Evolutionary conservation across 257 asterid genomes (phyloP).

Genomic region (Apocynum venetum): DNA sequence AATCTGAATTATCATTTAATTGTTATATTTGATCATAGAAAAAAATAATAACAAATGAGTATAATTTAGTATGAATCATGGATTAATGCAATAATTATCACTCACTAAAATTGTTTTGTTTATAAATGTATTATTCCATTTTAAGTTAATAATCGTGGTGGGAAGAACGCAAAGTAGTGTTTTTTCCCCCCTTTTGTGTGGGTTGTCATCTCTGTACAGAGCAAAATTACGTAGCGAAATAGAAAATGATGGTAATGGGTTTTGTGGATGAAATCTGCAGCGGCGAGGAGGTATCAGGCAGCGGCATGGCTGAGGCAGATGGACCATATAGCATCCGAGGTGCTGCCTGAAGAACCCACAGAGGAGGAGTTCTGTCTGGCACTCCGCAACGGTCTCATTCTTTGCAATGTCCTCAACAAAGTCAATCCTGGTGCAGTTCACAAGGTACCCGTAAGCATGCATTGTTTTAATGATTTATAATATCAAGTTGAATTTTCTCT

Average conservation of each 20-base stretch:
- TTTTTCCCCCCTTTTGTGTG: too few species aligned
- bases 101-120: too few species aligned
- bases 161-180: too few species aligned
- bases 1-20: too few species aligned
- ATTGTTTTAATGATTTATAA: background rate
- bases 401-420: conserved; percentile 97
- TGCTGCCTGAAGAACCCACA: conserved; percentile 61
- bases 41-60: too few species aligned
- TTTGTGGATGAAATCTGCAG: conserved; percentile 31
- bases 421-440: conserved; percentile 85
- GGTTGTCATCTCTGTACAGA: background rate
- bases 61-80: too few species aligned
- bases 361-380: conserved; percentile 73
- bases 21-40: too few species aligned
- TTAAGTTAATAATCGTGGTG: too few species aligned
- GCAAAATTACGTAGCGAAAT: background rate
- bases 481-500: background rate
- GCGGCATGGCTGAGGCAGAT: conserved; percentile 83
- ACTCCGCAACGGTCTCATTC: conserved; percentile 90
- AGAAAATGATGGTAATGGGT: background rate
- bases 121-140: too few species aligned
- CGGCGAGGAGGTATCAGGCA: conserved; percentile 76
- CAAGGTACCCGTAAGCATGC: conserved; percentile 46
- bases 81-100: too few species aligned
- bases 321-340: conserved; percentile 68